Evolutionary conservation across 768 basidiomycete genomes (phyloP).

Genomic region (Hypholoma sublateritium): DNA sequence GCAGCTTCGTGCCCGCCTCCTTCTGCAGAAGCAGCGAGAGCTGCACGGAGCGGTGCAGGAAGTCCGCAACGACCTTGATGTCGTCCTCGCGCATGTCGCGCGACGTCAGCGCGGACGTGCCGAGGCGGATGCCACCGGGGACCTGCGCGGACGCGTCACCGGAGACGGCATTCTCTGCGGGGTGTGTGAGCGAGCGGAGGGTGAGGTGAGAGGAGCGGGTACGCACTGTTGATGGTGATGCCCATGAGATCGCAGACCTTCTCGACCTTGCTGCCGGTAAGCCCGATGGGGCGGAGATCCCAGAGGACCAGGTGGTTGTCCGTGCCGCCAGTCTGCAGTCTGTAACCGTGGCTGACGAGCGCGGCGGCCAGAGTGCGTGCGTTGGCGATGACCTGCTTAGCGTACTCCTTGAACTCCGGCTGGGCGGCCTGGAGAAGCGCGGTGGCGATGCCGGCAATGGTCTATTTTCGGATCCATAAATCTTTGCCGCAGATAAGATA

Average conservation of each 20-base stretch:
- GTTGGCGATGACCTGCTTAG: constrained; percentile 92
- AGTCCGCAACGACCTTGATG: constrained; percentile 82
- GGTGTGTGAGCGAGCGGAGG: constrained; percentile 7
- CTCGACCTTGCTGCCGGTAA: constrained; percentile 99
- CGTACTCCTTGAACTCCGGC: constrained; percentile 89
- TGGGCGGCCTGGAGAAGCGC: constrained; percentile 88
- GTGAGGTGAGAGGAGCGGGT: too few relatives aligned
- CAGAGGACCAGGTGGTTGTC: constrained; percentile 98
- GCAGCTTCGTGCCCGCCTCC: constrained; percentile 90
- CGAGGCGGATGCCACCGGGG: constrained; percentile 96
- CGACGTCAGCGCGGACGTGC: constrained; percentile 91
- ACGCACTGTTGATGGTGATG: constrained; percentile 93
- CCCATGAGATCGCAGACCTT: constrained; percentile 96
- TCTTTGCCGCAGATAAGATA: not conserved
- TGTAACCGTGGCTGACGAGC: constrained; percentile 83
- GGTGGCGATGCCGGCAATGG: constrained; percentile 94
- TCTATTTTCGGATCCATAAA: constrained; percentile 39
- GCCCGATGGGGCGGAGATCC: constrained; percentile 92
- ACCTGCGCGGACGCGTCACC: constrained; percentile 95
- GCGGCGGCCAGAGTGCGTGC: constrained; percentile 72
- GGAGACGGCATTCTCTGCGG: constrained; percentile 89
- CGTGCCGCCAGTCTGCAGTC: constrained; percentile 94
- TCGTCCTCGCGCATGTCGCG: constrained; percentile 90
- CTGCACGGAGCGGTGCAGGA: constrained; percentile 94
- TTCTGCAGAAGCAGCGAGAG: constrained; percentile 87